Evolutionary conservation across 257 asterid genomes (phyloP).

Genomic region (Jacaranda mimosifolia): DNA sequence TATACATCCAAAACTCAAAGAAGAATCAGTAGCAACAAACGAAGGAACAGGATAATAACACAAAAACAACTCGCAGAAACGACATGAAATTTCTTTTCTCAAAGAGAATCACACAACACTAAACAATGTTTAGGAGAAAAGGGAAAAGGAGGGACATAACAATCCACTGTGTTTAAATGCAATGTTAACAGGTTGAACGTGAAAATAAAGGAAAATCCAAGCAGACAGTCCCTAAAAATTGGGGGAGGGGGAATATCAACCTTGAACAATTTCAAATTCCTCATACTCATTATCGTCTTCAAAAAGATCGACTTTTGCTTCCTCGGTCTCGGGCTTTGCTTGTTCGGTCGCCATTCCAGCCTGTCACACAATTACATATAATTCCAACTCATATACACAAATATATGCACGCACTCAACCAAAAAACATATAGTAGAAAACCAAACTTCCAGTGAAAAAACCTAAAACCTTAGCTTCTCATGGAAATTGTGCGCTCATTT

Average conservation of each 20-base stretch:
- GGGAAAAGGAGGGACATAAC: too few species aligned
- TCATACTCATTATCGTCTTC: constrained; percentile 93
- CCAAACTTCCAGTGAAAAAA: constrained; percentile 11
- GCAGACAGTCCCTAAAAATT: too few species aligned
- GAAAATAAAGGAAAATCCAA: constrained; percentile 21
- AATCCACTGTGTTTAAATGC: too few species aligned
- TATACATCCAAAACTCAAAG: not conserved
- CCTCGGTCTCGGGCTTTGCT: constrained; percentile 69
- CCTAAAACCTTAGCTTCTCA: constrained; percentile 21
- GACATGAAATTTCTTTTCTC: too few species aligned
- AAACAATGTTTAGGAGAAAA: too few species aligned
- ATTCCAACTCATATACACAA: not conserved
- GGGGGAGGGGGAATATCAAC: constrained; percentile 31
- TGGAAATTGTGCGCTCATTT: not conserved
- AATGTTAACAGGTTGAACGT: not conserved
- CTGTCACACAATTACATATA: constrained; percentile 19
- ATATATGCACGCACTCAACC: constrained; percentile 2
- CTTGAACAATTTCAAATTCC: constrained; percentile 81
- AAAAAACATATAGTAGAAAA: not conserved
- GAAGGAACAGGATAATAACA: not conserved
- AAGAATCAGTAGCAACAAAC: not conserved
- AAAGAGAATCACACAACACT: too few species aligned
- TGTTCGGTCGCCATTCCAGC: constrained; percentile 75
- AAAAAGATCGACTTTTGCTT: constrained; percentile 76
- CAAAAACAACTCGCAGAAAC: too few species aligned